phyloP scores from a whole-genome alignment of 2,329 filamentous ascomycete genomes.

The Camillea tinctor region DNA sequence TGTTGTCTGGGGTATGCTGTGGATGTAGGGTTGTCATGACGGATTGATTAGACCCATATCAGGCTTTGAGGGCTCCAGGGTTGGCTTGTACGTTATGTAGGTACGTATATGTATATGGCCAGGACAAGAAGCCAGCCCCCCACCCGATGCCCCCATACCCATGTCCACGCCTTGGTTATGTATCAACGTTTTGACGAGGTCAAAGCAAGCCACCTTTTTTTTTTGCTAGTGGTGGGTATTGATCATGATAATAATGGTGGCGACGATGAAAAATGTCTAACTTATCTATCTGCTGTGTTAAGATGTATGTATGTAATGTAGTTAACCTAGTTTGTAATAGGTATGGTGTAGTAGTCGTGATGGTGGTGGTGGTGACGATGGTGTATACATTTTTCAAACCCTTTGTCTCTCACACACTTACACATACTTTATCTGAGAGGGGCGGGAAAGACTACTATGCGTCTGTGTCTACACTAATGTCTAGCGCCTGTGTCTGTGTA shows the following conservation, averaged over 20 bases:
- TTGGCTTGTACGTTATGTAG: no score
- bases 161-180: not conserved
- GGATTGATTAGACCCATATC: not conserved
- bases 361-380: no score
- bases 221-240: not conserved
- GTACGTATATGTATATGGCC: not conserved
- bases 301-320: no score
- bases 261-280: not conserved
- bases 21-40: not conserved
- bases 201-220: constrained; percentile 2
- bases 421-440: not conserved
- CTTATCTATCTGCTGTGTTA: not conserved
- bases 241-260: not conserved
- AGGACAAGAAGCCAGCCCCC: not conserved
- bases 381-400: no score
- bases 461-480: no score
- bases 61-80: not conserved
- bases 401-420: no score
- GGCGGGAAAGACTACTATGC: no score
- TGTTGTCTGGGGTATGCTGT: not conserved
- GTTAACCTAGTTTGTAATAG: no score
- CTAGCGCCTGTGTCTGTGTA: not conserved
- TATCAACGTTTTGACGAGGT: constrained; percentile 5
- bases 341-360: no score
- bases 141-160: not conserved